A percentile compares a stretch with the other conserved stretches of the same genome.
Evolutionary conservation across 805 yeast genomes (phyloP).

Genomic region (Starmerella apicola): DNA sequence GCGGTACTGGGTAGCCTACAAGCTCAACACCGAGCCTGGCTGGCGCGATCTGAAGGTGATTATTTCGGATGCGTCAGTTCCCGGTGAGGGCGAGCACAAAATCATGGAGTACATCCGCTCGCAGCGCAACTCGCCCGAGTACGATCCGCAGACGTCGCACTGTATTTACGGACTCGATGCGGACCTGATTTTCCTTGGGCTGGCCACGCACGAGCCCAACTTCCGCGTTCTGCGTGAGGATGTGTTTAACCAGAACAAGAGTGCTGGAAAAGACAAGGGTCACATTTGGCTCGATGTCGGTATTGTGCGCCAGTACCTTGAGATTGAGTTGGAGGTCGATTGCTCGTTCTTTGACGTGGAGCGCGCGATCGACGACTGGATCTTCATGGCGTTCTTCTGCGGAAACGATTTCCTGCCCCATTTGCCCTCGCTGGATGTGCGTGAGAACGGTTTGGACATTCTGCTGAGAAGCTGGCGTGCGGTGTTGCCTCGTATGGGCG

Average conservation of each 20-base stretch:
- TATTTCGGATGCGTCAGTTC: constrained; percentile 90
- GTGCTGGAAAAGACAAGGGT: constrained; percentile 48
- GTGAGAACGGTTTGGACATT: constrained; percentile 84
- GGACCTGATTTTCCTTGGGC: constrained; percentile 86
- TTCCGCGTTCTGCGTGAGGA: constrained; percentile 90
- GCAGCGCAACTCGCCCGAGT: constrained; percentile 74
- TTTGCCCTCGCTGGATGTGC: constrained; percentile 82
- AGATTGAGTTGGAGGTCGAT: constrained; percentile 59
- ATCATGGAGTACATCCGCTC: constrained; percentile 90
- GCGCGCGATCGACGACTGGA: constrained; percentile 97
- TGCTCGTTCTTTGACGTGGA: constrained; percentile 70
- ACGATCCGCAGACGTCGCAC: constrained; percentile 88
- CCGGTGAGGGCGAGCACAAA: constrained; percentile 99
- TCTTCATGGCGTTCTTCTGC: constrained; percentile 94
- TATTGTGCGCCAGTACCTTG: constrained; percentile 76
- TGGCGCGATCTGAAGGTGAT: constrained; percentile 86
- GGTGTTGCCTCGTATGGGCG: constrained; percentile 49
- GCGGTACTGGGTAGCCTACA: constrained; percentile 86
- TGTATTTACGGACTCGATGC: constrained; percentile 97
- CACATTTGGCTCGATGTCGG: constrained; percentile 89
- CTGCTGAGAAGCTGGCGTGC: constrained; percentile 76
- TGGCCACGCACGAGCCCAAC: constrained; percentile 97
- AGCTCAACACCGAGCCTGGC: constrained; percentile 77
- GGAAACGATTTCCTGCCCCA: constrained; percentile 98
- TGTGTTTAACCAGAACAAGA: constrained; percentile 71